phyloP scores from a whole-genome alignment of 1,284 basidiomycete genomes.

The Boletus coffeatus region DNA sequence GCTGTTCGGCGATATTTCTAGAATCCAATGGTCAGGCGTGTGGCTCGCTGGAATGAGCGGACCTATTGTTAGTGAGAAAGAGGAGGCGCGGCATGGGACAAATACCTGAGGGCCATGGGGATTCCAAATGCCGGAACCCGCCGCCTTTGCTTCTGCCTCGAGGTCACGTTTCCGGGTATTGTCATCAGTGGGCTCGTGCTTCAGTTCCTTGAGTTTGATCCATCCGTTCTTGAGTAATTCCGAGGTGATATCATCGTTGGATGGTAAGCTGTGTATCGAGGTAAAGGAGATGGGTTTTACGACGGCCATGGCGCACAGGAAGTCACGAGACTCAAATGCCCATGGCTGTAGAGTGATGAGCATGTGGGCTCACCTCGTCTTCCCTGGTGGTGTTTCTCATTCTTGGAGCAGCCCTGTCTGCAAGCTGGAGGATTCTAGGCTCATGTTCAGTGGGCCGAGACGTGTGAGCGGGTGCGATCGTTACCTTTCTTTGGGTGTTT shows the following conservation, averaged over 20 bases:
- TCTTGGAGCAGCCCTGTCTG: constrained; percentile 77
- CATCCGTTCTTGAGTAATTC: constrained; percentile 85
- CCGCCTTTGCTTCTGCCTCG: constrained; percentile 75
- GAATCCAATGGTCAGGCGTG: constrained; percentile 11
- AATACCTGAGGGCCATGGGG: constrained; percentile 73
- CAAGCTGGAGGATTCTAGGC: constrained; percentile 79
- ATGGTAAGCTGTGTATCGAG: constrained; percentile 67
- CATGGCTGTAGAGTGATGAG: constrained; percentile 53
- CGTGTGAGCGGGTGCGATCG: constrained; percentile 12
- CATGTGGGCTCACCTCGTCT: constrained; percentile 63
- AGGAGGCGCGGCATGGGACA: constrained; percentile 3
- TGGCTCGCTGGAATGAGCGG: background rate
- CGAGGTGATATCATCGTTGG: constrained; percentile 67
- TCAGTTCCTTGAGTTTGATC: constrained; percentile 88
- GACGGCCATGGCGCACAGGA: constrained; percentile 77
- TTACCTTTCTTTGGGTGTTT: constrained; percentile 84
- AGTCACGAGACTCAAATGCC: constrained; percentile 93
- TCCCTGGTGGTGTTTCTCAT: constrained; percentile 76
- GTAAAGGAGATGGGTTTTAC: constrained; percentile 86
- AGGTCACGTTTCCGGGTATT: constrained; percentile 70
- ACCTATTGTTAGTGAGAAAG: constrained; percentile 7
- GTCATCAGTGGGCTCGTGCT: constrained; percentile 73
- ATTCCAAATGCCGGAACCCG: constrained; percentile 85
- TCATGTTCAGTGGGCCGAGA: constrained; percentile 7
- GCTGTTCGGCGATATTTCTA: constrained; percentile 83